Base-by-base conservation (phyloP, 169 alveolate genomes). In the Cyclospora cayetanensis region DNA sequence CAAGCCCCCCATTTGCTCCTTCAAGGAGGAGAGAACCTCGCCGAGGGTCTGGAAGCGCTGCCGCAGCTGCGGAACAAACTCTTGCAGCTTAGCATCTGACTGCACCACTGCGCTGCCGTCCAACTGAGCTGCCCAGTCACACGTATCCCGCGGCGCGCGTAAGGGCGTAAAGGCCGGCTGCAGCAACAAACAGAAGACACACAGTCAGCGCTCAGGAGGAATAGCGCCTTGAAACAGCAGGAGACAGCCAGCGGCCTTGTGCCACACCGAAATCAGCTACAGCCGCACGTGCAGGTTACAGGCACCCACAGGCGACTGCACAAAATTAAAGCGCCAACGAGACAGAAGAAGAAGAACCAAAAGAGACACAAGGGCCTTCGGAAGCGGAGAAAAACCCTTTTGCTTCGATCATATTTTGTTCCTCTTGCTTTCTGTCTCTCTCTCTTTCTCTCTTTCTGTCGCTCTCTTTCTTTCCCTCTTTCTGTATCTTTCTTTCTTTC, bases 101-200 rank as follows among this genome's bases (percentile, higher is more conserved):
- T 72, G 70, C 15, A 90, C 90, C 65, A 90, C 90, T 0, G 93
- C 83, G 46, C 84, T 77, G 60, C 90, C 80, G 90, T 90, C 93
- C 74, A 55, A 27, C 82, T 50, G 79, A 42, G 77, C 29, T 43
- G 77, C 79, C 90, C 90, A 83, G 79, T 83, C 80, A 34, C 90
- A 63, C 35, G 90, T 83, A 80, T 83, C 90, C 43, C 90, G 80
- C 46, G 90, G 80, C 43, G 90, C 90, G 1, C 90, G 90, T 80
- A 83, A 65, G n/a, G 77, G 90, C 53, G 63, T 83, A 80, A 53
- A 53, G 50, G 66, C 39, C 80, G 77, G 90, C 77, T 53, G 80
- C 90, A 42, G 15, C 15, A 20, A 63, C 35, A 63, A 20, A 50
- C n/a, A n/a, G n/a, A n/a, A n/a, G n/a, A n/a, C n/a, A n/a, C n/a